A percentile compares a stretch with the other conserved stretches of the same genome.
These are phyloP conservation scores for Calcarisporium arbuscula DNA, from an alignment of 2,329 filamentous ascomycete genomes.

Conservation along the genomic window DNA sequence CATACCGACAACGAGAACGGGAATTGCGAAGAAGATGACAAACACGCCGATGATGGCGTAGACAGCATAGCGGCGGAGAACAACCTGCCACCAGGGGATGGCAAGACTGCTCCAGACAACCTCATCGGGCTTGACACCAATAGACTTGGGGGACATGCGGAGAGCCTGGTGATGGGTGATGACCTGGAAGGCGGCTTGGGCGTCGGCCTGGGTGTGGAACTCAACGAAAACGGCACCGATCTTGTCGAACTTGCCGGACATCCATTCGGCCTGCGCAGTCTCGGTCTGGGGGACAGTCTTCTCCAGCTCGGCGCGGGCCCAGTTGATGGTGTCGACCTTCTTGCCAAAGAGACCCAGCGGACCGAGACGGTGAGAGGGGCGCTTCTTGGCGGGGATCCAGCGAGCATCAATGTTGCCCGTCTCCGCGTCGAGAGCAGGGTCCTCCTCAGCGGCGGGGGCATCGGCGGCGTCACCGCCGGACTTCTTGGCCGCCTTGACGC, in stretches of 20 bases:
- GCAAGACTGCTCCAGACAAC: slow-evolving; percentile 79
- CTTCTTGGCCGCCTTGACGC: slow-evolving; percentile 28
- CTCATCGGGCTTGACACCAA: slow-evolving; percentile 73
- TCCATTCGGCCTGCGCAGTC: slow-evolving; percentile 56
- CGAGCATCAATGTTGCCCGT: slow-evolving; percentile 58
- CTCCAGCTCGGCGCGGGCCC: slow-evolving; percentile 55
- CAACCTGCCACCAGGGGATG: slow-evolving; percentile 64
- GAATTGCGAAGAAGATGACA: slow-evolving; percentile 80
- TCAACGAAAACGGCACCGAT: slow-evolving; percentile 85
- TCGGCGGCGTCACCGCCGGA: slow-evolving; percentile 14
- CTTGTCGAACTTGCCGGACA: slow-evolving; percentile 55
- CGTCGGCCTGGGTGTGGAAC: slow-evolving; percentile 74
- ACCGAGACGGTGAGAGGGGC: slow-evolving; percentile 63
- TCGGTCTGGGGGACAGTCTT: slow-evolving; percentile 60
- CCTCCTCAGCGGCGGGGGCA: slow-evolving; percentile 18
- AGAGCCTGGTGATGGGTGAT: slow-evolving; percentile 74
- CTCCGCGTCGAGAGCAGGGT: slow-evolving; percentile 53
- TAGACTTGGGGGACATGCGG: slow-evolving; percentile 79
- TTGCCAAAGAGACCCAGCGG: slow-evolving; percentile 57
- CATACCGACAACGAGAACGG: slow-evolving; percentile 71
- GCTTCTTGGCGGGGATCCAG: slow-evolving; percentile 61
- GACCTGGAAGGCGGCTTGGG: slow-evolving; percentile 78
- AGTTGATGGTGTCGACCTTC: slow-evolving; percentile 80
- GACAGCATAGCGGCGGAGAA: slow-evolving; percentile 60
- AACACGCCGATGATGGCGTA: slow-evolving; percentile 62